These are phyloP conservation scores for Durusdinium trenchii DNA, from an alignment of 73 alveolate species.

Conservation along the genomic window DNA sequence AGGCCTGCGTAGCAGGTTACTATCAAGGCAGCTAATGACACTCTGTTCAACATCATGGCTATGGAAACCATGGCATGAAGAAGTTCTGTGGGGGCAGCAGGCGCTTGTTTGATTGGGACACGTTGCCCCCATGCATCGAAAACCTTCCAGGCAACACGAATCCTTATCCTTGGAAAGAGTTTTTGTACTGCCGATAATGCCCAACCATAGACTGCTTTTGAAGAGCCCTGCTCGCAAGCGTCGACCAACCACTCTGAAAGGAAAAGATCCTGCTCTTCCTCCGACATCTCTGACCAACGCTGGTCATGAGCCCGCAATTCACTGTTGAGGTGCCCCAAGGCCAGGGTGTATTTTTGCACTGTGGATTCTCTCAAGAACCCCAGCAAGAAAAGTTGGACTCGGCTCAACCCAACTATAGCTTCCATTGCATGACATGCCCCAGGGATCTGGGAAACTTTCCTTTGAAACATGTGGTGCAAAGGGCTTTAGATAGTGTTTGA, in stretches of 20 bases:
- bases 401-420: not conserved
- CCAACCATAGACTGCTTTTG: not conserved
- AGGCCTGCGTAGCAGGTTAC: not conserved
- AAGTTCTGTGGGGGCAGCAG: not conserved
- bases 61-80: not conserved
- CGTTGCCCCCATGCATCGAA: not conserved
- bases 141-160: not conserved
- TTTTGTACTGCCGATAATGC: slow-evolving; percentile 51
- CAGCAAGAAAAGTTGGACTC: slow-evolving; percentile 31
- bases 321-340: slow-evolving; percentile 28
- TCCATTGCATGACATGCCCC: not conserved
- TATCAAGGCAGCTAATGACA: not conserved
- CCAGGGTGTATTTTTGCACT: not conserved
- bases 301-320: not conserved
- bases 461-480: no score
- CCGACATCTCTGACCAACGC: not conserved
- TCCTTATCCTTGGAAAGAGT: not conserved
- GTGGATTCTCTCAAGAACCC: not conserved
- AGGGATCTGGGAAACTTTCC: not conserved
- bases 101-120: not conserved
- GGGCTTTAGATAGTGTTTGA: no score
- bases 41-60: not conserved
- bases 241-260: slow-evolving; percentile 31
- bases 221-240: not conserved
- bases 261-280: not conserved